Conservation (phyloP, 441 rosid species). For the Geranium incanum region DNA sequence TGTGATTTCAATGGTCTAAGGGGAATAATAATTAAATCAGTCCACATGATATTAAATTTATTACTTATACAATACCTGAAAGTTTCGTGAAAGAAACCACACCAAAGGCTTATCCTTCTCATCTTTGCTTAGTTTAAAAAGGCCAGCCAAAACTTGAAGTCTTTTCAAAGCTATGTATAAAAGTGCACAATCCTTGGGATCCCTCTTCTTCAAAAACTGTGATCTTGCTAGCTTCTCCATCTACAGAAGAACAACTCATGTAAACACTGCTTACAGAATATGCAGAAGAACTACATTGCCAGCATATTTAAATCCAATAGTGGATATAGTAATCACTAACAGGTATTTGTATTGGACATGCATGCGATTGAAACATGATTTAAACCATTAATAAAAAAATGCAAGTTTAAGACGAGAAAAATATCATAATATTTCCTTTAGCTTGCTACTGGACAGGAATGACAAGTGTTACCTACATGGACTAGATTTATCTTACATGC, state of each 20-base stretch:
- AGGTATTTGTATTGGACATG: background rate
- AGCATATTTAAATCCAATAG: background rate
- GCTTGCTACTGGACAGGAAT: background rate
- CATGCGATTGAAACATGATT: background rate
- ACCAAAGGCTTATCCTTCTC: slow-evolving; percentile 91
- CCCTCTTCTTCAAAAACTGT: slow-evolving; percentile 71
- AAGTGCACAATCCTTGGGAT: slow-evolving; percentile 91
- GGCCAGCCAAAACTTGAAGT: slow-evolving; percentile 92
- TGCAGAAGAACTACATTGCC: slow-evolving; percentile 7
- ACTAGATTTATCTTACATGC: background rate
- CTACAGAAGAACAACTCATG: slow-evolving; percentile 36
- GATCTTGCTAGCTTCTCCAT: slow-evolving; percentile 83
- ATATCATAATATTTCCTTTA: background rate
- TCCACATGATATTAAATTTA: slow-evolving; percentile 14
- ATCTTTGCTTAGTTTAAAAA: slow-evolving; percentile 82
- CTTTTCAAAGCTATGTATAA: slow-evolving; percentile 79
- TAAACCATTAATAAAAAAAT: background rate
- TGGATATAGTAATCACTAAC: background rate
- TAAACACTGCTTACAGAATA: slow-evolving; percentile 13
- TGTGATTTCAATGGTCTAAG: background rate
- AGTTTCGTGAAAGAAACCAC: slow-evolving; percentile 86
- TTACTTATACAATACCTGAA: slow-evolving; percentile 53
- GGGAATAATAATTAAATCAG: slow-evolving; percentile 12
- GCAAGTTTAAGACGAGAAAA: slow-evolving; percentile 1
- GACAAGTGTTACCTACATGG: background rate